Evolutionary conservation across 2,329 filamentous ascomycete species (phyloP).

Genomic region (Biscogniauxia sp.): DNA sequence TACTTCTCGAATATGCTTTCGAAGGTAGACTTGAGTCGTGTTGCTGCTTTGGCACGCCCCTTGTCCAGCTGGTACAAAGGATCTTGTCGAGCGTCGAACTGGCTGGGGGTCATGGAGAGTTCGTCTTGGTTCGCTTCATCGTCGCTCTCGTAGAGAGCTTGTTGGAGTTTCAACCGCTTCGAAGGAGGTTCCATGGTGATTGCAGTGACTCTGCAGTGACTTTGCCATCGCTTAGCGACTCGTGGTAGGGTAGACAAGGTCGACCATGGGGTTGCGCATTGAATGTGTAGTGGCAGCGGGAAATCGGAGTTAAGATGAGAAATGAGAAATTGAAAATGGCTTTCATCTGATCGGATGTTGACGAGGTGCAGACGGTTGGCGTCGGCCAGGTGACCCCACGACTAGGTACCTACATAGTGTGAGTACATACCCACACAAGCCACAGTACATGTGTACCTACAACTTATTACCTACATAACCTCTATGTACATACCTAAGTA

Average conservation of each 20-base stretch:
- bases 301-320: conserved; percentile 1
- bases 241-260: background rate
- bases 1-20: conserved; percentile 91
- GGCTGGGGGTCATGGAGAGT: conserved; percentile 45
- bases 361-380: background rate
- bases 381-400: conserved; percentile 1
- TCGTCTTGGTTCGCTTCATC: conserved; percentile 45
- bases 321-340: background rate
- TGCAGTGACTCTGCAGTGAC: background rate
- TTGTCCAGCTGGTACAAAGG: conserved; percentile 57
- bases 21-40: conserved; percentile 76
- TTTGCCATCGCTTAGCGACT: background rate
- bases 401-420: background rate
- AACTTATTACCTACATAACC: too few species aligned
- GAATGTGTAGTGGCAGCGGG: background rate
- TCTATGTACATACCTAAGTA: too few species aligned
- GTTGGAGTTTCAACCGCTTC: conserved; percentile 60
- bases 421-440: too few species aligned
- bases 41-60: conserved; percentile 64
- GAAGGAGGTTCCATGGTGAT: conserved; percentile 53
- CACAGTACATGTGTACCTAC: too few species aligned
- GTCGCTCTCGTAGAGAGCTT: conserved; percentile 37
- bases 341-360: background rate
- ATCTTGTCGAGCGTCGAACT: conserved; percentile 48
- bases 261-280: background rate